Base-by-base conservation (phyloP, 192 early-diverging fungal species). In the Chytriomyces sp. region DNA sequence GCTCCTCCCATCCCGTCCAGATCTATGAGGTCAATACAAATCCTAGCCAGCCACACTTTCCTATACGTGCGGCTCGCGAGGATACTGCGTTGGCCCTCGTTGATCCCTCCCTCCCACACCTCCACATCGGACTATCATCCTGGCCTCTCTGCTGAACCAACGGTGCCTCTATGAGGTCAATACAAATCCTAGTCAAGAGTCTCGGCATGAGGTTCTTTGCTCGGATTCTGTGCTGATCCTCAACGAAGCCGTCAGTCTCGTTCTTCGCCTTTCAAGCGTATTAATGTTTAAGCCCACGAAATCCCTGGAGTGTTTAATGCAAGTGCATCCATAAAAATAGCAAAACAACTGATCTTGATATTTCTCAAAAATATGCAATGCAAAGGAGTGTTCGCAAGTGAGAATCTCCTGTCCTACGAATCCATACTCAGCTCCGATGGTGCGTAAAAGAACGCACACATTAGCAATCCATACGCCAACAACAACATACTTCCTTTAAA, bases 401-500 rank as follows among this genome's bases (percentile, higher is more conserved):
- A n/a, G n/a, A n/a, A n/a, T n/a, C n/a, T n/a, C n/a, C n/a, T n/a
- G n/a, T n/a, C n/a, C n/a, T 49, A 72, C 14, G 71, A 61, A 53
- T 73, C 71, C 38, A 53, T 62, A 49, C 71, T 64, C 39, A 73
- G 31, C 36, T 60, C 59, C 7, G 71, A 60, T 31, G 80, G 78
- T 39, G 75, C 89, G 77, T 87, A 98, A 36, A 84, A 87, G 77
- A 93, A 95, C 5, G 88, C 90, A 12, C 85, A 85, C 75, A 95
- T 84, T 67, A 96, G 83, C 10, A 97, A 89, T 54, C 78, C 78
- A 78, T 98, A 98, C 44, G 89, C 90, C 34, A 97, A 75, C 38
- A 95, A 85, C 64, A 98, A 80, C 56, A 98, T 94, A 4, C 88
- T 81, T 19, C 95, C 96, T 81, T 99, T 97, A 77, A 99, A 99